phyloP scores from a whole-genome alignment of 441 rosid species.

The Gossypium laxum region DNA sequence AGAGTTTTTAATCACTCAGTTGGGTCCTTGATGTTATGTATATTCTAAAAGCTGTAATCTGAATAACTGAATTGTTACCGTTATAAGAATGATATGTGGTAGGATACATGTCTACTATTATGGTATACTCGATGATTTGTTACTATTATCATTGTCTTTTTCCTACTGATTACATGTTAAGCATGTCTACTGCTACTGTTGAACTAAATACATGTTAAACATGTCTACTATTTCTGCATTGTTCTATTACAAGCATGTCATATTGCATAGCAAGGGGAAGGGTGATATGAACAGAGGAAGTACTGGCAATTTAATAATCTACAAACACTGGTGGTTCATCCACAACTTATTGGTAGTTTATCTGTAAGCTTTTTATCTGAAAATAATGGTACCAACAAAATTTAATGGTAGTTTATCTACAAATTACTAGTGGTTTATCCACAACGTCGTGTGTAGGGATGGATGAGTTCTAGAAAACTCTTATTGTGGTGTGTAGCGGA shows the following conservation, averaged over 20 bases:
- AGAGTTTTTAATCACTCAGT: not conserved
- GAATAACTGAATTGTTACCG: no score
- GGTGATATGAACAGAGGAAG: not conserved
- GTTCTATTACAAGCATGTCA: not conserved
- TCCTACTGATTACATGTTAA: not conserved
- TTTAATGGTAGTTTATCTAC: not conserved
- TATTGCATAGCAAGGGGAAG: not conserved
- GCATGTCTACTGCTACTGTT: not conserved
- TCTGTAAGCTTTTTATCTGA: no score
- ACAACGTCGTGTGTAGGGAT: not conserved
- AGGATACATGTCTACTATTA: not conserved
- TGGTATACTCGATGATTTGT: not conserved
- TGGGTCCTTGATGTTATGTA: not conserved
- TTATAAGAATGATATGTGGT: not conserved
- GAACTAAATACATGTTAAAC: not conserved
- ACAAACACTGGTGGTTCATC: not conserved
- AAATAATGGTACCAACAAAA: no score
- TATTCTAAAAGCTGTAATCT: no score
- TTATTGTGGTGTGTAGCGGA: not conserved
- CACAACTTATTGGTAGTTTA: no score
- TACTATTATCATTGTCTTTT: no score
- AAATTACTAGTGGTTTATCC: not conserved
- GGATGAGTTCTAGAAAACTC: not conserved
- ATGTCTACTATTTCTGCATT: not conserved
- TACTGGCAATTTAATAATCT: no score